These are phyloP conservation scores for Amanita subjunquillea DNA, from an alignment of 768 basidiomycete genomes.

Conservation along the genomic window DNA sequence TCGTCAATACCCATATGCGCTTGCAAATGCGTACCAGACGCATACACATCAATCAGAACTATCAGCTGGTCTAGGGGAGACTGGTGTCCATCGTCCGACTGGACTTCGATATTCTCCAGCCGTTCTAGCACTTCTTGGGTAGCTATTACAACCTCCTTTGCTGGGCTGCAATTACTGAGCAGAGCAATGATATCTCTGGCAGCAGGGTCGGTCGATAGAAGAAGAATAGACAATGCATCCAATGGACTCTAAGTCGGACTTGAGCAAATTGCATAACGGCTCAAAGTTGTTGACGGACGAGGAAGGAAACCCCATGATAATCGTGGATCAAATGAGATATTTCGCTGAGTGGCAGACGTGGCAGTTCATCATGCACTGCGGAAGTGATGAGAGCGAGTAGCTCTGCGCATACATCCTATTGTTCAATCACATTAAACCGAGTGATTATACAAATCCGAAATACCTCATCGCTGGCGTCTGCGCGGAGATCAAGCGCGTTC, in stretches of 20 bases:
- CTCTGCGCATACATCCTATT: constrained; percentile 17
- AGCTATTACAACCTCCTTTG: constrained; percentile 38
- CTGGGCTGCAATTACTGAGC: constrained; percentile 28
- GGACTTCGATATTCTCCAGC: constrained; percentile 13
- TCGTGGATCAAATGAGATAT: constrained; percentile 19
- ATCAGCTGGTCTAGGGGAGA: constrained; percentile 22
- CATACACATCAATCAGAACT: constrained; percentile 28
- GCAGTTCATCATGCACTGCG: constrained; percentile 20
- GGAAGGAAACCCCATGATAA: constrained; percentile 12
- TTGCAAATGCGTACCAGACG: constrained; percentile 21
- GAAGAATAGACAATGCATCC: constrained; percentile 27
- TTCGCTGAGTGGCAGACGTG: constrained; percentile 18
- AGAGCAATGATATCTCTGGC: constrained; percentile 29
- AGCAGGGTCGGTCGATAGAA: constrained; percentile 25
- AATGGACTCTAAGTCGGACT: constrained; percentile 29
- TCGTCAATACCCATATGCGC: background rate
- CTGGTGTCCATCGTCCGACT: constrained; percentile 15
- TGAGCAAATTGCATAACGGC: background rate
- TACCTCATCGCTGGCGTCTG: constrained; percentile 11
- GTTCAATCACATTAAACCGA: background rate
- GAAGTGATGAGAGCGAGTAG: constrained; percentile 26
- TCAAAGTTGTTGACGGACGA: constrained; percentile 9
- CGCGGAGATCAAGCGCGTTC: constrained; percentile 9
- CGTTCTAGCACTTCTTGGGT: constrained; percentile 35
- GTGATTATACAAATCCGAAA: background rate